These are phyloP conservation scores for Trichocomaceae sp. DNA, from an alignment of 2,329 filamentous ascomycete genomes.

Conservation along the genomic window DNA sequence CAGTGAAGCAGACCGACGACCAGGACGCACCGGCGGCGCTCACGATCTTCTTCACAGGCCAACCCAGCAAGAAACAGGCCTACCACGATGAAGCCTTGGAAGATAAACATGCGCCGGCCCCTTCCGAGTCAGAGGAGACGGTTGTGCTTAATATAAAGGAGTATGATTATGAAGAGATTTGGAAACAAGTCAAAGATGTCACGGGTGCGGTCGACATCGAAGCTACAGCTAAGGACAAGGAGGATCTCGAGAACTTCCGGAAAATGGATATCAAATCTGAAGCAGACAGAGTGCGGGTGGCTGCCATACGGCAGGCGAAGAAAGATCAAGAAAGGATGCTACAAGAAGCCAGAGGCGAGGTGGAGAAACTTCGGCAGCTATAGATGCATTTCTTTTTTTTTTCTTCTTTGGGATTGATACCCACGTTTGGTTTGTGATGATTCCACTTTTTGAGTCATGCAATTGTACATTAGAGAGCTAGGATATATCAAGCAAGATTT, in stretches of 20 bases:
- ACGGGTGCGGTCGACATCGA: constrained; percentile 36
- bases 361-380: constrained; percentile 35
- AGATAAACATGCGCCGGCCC: constrained; percentile 31
- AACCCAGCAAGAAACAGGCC: constrained; percentile 22
- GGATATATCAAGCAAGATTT: background rate
- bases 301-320: constrained; percentile 36
- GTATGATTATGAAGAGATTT: constrained; percentile 37
- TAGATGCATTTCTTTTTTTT: constrained; percentile 15
- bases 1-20: constrained; percentile 62
- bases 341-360: constrained; percentile 38
- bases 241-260: constrained; percentile 30
- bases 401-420: constrained; percentile 2
- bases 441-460: background rate
- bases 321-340: constrained; percentile 42
- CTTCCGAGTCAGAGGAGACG: constrained; percentile 26
- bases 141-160: constrained; percentile 35
- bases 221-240: constrained; percentile 29
- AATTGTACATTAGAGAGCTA: constrained; percentile 8
- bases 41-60: constrained; percentile 38
- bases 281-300: constrained; percentile 34
- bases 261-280: constrained; percentile 30
- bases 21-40: constrained; percentile 38
- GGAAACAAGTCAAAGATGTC: constrained; percentile 35
- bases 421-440: background rate
- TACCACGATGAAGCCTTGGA: constrained; percentile 20